These are phyloP conservation scores for Sugiyamaella castrensis DNA, from an alignment of 1,139 yeast species.

Conservation along the genomic window DNA sequence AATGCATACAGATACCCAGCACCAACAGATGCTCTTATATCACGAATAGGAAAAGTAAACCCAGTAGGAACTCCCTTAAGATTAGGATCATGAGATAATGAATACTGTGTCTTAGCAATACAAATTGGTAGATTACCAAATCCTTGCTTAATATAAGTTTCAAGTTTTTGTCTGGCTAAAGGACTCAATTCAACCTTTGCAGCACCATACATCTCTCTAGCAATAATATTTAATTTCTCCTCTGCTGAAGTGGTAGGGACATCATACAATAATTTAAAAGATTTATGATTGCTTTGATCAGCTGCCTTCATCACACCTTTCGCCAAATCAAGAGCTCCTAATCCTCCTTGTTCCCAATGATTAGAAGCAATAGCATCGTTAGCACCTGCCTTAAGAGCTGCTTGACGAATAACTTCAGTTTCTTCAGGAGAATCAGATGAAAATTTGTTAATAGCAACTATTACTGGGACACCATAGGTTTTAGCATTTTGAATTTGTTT, in stretches of 20 bases:
- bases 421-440: conserved; percentile 80
- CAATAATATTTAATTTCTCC: conserved; percentile 79
- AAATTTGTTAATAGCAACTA: conserved; percentile 94
- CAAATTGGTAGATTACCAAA: conserved; percentile 91
- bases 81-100: conserved; percentile 89
- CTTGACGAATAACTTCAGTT: conserved; percentile 79
- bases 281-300: conserved; percentile 48
- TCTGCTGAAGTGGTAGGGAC: conserved; percentile 67
- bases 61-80: conserved; percentile 96
- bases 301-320: conserved; percentile 72
- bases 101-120: conserved; percentile 97
- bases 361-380: conserved; percentile 87
- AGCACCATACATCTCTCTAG: conserved; percentile 93
- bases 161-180: conserved; percentile 80
- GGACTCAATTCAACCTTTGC: conserved; percentile 81
- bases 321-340: conserved; percentile 87
- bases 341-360: conserved; percentile 99
- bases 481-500: conserved; percentile 89
- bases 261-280: conserved; percentile 71
- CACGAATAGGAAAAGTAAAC: conserved; percentile 91
- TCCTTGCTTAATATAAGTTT: conserved; percentile 82
- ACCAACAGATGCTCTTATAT: conserved; percentile 90
- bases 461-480: conserved; percentile 86
- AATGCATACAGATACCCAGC: conserved; percentile 96
- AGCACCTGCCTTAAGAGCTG: conserved; percentile 92